Evolutionary conservation across 768 basidiomycete species (phyloP), one percentile per base, ranked within the genome.

Genomic region (Gautieria morchelliformis): DNA sequence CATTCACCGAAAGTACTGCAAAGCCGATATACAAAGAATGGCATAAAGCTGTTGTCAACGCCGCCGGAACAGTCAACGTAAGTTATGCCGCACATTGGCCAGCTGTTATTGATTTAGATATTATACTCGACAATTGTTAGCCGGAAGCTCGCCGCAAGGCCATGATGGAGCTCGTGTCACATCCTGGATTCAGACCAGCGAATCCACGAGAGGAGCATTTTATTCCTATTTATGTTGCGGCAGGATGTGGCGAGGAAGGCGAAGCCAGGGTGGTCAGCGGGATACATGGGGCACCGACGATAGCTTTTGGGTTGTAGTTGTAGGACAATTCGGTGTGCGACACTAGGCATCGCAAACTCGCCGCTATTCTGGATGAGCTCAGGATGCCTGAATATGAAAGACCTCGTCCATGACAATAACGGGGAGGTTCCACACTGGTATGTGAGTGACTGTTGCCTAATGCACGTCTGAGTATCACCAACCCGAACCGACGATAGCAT

Each of bases 141-240:
- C 67, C 72, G 1, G 68, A 66, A n/a, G 71, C 71, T 40, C 77
- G 85, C 39, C 82, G 80, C 68, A 61, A 76, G 54, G 81, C 79
- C 5, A 66, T 90, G 71, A 58, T 80, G 53, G 68, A 70, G 9
- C 71, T 93, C 58, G 72, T 75, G 9, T 69, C 70, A 44, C 87
- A 90, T 62, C 68, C 72, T 4, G 78, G 78, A 9, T 92, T 87
- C 75, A 76, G 82, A 4, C 64, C 73, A 0, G 79, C 83, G 27
- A 87, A 93, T 63, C 90, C 89, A 1, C 76, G 85, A 3, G 82
- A 83, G 61, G 90, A 93, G 30, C 89, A 92, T 64, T 88, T 92
- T 63, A 74, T 91, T 15, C 89, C 90, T 10, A 60, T 92, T 15
- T 88, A 89, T 66, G 74, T 90, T 42, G 87, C 84, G 4, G 84